phyloP scores from a whole-genome alignment of 306 rosid species.

The Adenanthera pavonina region DNA sequence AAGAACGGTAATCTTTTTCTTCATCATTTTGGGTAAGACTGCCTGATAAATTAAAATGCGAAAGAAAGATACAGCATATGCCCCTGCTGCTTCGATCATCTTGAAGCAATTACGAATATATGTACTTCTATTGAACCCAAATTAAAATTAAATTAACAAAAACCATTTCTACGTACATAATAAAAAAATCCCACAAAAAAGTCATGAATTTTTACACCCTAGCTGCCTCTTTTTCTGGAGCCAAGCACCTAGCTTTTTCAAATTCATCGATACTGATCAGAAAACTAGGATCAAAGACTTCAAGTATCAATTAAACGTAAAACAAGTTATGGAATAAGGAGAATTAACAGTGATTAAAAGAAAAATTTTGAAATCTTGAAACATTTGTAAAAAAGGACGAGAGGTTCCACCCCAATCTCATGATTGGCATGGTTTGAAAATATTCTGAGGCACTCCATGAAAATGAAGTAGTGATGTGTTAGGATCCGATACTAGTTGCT shows the following conservation, averaged over 20 bases:
- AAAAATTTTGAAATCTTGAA: constrained; percentile 6
- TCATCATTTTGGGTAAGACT: constrained; percentile 42
- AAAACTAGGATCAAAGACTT: not conserved
- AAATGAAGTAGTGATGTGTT: constrained; percentile 41
- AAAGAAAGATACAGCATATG: constrained; percentile 35
- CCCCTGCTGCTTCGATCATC: constrained; percentile 47
- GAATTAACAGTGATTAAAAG: constrained; percentile 46
- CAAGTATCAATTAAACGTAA: constrained; percentile 44
- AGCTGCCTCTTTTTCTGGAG: too few relatives aligned
- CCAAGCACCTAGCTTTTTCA: constrained; percentile 37
- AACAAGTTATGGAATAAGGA: constrained; percentile 57
- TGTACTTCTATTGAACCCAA: too few relatives aligned
- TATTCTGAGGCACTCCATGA: constrained; percentile 72
- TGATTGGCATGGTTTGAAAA: constrained; percentile 79
- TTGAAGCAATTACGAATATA: constrained; percentile 51
- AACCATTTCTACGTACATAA: too few relatives aligned
- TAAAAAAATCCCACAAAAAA: constrained; percentile 40
- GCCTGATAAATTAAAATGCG: constrained; percentile 42
- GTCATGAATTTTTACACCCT: constrained; percentile 58
- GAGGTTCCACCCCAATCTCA: constrained; percentile 71
- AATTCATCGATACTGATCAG: constrained; percentile 41
- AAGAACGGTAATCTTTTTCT: too few relatives aligned
- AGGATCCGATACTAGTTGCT: constrained; percentile 57
- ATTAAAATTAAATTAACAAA: too few relatives aligned
- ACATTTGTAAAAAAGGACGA: constrained; percentile 65